A percentile compares a stretch with the other conserved stretches of the same genome.
Conservation (phyloP, 257 asterid genomes). For the Nicotiana attenuata region DNA sequence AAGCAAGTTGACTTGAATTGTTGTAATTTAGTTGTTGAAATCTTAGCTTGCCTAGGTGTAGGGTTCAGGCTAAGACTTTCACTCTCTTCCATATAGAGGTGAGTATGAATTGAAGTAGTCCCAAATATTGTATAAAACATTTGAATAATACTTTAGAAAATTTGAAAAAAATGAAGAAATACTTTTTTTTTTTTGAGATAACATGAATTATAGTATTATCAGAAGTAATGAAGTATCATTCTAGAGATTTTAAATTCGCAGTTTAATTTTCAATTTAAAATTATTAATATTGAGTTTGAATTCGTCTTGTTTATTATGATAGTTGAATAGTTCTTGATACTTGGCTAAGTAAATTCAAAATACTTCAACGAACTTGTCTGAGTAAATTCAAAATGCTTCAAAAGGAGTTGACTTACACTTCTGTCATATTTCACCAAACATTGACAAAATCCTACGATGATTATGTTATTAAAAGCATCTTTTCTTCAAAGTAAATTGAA, state of each 20-base stretch:
- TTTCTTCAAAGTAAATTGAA: neutral
- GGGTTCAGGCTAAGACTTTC: too few species aligned
- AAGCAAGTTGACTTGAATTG: too few species aligned
- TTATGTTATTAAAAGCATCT: neutral
- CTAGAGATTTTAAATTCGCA: neutral
- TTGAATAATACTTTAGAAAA: too few species aligned
- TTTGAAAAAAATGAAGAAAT: too few species aligned
- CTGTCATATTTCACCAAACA: neutral
- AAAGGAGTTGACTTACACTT: conserved; percentile 2
- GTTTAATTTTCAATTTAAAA: neutral
- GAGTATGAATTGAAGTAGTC: too few species aligned
- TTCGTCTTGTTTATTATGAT: neutral
- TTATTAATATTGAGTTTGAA: neutral
- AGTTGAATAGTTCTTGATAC: neutral
- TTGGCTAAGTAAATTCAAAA: neutral
- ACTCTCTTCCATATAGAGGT: too few species aligned
- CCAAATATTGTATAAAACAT: too few species aligned
- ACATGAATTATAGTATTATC: neutral
- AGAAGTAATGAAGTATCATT: too few species aligned
- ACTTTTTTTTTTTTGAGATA: too few species aligned
- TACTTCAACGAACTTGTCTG: neutral
- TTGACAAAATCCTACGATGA: neutral
- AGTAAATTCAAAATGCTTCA: neutral
- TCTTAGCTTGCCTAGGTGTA: too few species aligned
- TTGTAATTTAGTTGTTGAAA: too few species aligned